These are phyloP conservation scores for Fusarium fracticaudum DNA, from an alignment of 2,329 filamentous ascomycete genomes.

Conservation along the genomic window DNA sequence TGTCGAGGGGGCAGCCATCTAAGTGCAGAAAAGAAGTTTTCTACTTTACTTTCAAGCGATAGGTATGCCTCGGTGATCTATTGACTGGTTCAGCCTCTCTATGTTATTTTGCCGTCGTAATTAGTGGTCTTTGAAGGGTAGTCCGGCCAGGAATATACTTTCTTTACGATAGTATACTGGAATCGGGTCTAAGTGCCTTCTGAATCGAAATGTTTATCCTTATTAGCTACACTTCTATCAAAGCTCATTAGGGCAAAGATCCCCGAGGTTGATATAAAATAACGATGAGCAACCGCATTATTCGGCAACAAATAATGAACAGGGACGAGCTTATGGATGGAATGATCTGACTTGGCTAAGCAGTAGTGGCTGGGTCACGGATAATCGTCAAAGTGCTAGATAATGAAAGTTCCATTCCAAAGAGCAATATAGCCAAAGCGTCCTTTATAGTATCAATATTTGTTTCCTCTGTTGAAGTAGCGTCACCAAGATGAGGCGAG, in stretches of 20 bases:
- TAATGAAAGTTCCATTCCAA: not conserved
- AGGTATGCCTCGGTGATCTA: too few species aligned
- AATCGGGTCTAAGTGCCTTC: too few species aligned
- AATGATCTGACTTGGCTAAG: accelerated
- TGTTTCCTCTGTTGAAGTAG: accelerated
- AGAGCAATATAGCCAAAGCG: not conserved
- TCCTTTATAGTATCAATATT: accelerated
- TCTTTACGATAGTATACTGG: not conserved
- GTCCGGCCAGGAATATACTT: not conserved
- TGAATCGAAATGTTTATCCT: too few species aligned
- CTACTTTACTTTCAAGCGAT: not conserved
- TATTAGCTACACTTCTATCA: not conserved
- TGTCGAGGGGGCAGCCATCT: accelerated
- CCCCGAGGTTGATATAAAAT: accelerated
- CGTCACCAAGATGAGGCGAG: too few species aligned
- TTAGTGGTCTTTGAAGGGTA: not conserved
- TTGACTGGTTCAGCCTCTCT: not conserved
- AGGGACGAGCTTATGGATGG: accelerated
- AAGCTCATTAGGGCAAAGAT: not conserved
- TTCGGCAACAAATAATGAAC: not conserved
- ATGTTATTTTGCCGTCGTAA: not conserved
- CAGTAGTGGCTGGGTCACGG: accelerated
- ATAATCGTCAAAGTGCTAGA: not conserved
- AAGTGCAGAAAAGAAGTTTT: not conserved
- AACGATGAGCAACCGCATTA: accelerated